Conservation (phyloP, 805 yeast genomes). For the Maudiozyma barnettii region DNA sequence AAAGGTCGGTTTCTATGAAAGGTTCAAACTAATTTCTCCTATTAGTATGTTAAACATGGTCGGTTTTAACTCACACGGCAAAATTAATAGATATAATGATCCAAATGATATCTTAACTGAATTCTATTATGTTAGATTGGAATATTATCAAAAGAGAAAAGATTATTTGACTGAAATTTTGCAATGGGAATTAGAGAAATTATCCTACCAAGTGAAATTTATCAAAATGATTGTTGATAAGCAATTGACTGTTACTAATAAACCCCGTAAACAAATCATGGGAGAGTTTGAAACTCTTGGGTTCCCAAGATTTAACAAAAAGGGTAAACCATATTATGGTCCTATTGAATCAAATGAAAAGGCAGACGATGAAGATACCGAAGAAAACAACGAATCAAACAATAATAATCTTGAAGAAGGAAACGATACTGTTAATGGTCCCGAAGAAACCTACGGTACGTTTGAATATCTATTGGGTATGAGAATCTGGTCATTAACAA, state of each 20-base stretch:
- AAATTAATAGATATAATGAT: slow-evolving; percentile 70
- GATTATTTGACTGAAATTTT: slow-evolving; percentile 62
- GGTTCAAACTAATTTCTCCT: slow-evolving; percentile 66
- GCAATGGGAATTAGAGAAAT: slow-evolving; percentile 63
- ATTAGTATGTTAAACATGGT: slow-evolving; percentile 82
- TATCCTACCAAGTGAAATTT: slow-evolving; percentile 80
- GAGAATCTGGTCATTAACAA: slow-evolving; percentile 89
- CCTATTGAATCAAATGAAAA: slow-evolving; percentile 14
- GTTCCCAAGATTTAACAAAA: slow-evolving; percentile 69
- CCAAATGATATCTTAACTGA: slow-evolving; percentile 74
- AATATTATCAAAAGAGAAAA: slow-evolving; percentile 83
- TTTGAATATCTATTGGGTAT: slow-evolving; percentile 86
- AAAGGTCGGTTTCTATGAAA: slow-evolving; percentile 68
- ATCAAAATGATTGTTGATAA: slow-evolving; percentile 81
- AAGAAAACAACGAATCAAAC: slow-evolving; percentile 31
- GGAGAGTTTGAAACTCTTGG: slow-evolving; percentile 50
- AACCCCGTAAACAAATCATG: slow-evolving; percentile 55
- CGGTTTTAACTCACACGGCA: slow-evolving; percentile 84
- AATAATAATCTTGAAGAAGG: slow-evolving; percentile 32
- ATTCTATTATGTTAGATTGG: slow-evolving; percentile 77
- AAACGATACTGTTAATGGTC: slow-evolving; percentile 31
- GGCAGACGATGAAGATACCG: slow-evolving; percentile 12
- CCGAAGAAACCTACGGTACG: slow-evolving; percentile 46
- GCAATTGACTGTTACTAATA: slow-evolving; percentile 61
- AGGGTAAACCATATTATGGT: slow-evolving; percentile 53